These are phyloP conservation scores for Ilex asprella DNA, from an alignment of 257 asterid species.

Conservation along the genomic window DNA sequence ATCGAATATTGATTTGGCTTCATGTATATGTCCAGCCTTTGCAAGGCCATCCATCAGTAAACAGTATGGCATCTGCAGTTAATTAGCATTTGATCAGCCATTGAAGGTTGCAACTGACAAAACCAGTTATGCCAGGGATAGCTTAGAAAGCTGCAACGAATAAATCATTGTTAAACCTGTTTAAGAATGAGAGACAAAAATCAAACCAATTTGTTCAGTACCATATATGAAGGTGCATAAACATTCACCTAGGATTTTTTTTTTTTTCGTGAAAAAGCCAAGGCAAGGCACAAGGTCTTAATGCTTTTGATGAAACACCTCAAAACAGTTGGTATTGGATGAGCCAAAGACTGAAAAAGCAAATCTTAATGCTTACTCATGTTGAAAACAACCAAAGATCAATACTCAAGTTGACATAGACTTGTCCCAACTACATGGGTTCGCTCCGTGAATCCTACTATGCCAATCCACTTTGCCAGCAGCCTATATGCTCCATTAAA, in stretches of 20 bases:
- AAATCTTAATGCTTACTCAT: neutral
- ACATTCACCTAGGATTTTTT: no score
- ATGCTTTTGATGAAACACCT: neutral
- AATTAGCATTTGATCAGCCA: slow-evolving; percentile 17
- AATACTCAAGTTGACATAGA: no score
- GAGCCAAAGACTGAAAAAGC: neutral
- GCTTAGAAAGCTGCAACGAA: neutral
- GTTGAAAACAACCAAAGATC: no score
- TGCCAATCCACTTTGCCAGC: no score
- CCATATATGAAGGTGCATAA: no score
- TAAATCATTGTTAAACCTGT: slow-evolving; percentile 5
- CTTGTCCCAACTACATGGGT: no score
- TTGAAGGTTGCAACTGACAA: neutral
- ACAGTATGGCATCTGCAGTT: slow-evolving; percentile 85
- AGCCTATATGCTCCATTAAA: no score
- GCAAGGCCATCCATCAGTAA: slow-evolving; percentile 91
- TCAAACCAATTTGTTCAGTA: neutral
- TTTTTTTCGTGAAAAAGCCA: no score
- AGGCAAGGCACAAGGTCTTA: no score
- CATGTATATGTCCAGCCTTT: slow-evolving; percentile 66
- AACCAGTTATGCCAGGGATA: neutral
- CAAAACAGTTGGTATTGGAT: neutral
- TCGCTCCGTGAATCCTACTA: no score
- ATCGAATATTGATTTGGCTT: slow-evolving; percentile 75
- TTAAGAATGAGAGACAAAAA: neutral